These are phyloP conservation scores for Schwanniomyces pseudopolymorphus DNA, from an alignment of 805 yeast genomes.

Conservation along the genomic window DNA sequence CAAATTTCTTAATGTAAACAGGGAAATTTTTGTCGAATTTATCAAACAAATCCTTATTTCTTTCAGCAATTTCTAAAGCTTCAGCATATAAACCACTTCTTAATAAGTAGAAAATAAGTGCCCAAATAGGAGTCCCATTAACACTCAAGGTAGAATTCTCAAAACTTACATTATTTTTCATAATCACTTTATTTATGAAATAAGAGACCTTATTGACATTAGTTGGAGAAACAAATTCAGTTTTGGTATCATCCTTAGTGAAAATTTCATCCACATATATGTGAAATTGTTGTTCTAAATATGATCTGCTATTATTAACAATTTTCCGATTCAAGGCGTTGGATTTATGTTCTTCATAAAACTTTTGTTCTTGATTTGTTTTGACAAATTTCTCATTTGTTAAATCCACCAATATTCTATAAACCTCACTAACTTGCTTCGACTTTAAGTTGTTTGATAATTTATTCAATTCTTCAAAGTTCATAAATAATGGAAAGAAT, in stretches of 20 bases:
- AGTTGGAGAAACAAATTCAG: constrained; percentile 51
- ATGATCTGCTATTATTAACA: constrained; percentile 53
- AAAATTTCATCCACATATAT: constrained; percentile 69
- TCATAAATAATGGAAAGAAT: constrained; percentile 57
- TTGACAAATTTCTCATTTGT: constrained; percentile 35
- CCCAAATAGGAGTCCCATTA: constrained; percentile 94
- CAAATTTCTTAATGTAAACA: constrained; percentile 68
- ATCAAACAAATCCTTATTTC: constrained; percentile 69
- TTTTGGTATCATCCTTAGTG: constrained; percentile 49
- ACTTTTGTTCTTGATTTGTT: constrained; percentile 35
- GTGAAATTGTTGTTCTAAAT: constrained; percentile 75
- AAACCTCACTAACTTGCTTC: constrained; percentile 70
- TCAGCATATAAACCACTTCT: constrained; percentile 83
- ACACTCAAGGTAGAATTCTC: constrained; percentile 43
- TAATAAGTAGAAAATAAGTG: constrained; percentile 75
- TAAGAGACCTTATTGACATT: constrained; percentile 70
- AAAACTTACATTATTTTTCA: constrained; percentile 27
- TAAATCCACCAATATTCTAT: constrained; percentile 61
- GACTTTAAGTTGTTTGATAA: constrained; percentile 61
- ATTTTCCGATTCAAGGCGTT: constrained; percentile 36
- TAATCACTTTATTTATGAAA: constrained; percentile 42
- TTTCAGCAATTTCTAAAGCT: constrained; percentile 66
- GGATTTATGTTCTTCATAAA: constrained; percentile 20
- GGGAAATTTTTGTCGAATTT: constrained; percentile 86
- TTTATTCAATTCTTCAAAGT: constrained; percentile 59